These are phyloP conservation scores for Cryphonectria radicalis DNA, from an alignment of 2,329 filamentous ascomycete species.

Conservation along the genomic window DNA sequence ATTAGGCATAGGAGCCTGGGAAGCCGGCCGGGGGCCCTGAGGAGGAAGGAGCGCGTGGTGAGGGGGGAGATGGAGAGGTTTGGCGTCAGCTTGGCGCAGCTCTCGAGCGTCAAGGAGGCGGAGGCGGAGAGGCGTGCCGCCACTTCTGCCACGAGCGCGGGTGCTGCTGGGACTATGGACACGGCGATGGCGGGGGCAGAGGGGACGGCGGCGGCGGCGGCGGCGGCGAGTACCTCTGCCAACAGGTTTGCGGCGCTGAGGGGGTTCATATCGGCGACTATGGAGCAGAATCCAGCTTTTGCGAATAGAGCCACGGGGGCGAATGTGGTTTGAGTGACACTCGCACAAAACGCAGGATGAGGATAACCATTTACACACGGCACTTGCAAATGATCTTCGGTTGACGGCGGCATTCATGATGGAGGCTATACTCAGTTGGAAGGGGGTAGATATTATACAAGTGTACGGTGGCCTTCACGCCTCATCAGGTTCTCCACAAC, in stretches of 20 bases:
- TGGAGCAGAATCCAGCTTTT: slow-evolving; percentile 88
- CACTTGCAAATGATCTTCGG: not conserved
- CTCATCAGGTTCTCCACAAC: not conserved
- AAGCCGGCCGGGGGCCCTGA: slow-evolving; percentile 77
- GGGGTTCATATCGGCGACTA: slow-evolving; percentile 81
- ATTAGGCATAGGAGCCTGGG: slow-evolving; percentile 76
- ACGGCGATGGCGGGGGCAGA: slow-evolving; percentile 30
- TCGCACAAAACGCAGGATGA: not conserved
- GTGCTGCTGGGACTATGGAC: slow-evolving; percentile 26
- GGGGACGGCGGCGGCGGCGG: slow-evolving; percentile 28
- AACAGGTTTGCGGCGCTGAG: slow-evolving; percentile 81
- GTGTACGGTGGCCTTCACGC: not conserved
- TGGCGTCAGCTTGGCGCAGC: slow-evolving; percentile 77
- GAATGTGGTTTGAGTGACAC: not conserved
- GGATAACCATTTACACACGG: not conserved
- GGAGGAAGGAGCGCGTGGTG: slow-evolving; percentile 80
- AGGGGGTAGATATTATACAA: not conserved
- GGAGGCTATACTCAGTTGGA: not conserved
- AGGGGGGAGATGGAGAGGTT: slow-evolving; percentile 83
- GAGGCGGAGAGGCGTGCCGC: slow-evolving; percentile 27
- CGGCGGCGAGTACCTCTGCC: slow-evolving; percentile 46
- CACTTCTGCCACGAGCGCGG: slow-evolving; percentile 10
- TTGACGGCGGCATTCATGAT: not conserved
- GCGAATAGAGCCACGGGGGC: slow-evolving; percentile 33
- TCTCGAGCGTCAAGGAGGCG: slow-evolving; percentile 52